Percentiles rank a stretch among this genome's conserved stretches.
phyloP scores from a whole-genome alignment of 1,284 basidiomycete genomes.

The Ustilago trichophora region DNA sequence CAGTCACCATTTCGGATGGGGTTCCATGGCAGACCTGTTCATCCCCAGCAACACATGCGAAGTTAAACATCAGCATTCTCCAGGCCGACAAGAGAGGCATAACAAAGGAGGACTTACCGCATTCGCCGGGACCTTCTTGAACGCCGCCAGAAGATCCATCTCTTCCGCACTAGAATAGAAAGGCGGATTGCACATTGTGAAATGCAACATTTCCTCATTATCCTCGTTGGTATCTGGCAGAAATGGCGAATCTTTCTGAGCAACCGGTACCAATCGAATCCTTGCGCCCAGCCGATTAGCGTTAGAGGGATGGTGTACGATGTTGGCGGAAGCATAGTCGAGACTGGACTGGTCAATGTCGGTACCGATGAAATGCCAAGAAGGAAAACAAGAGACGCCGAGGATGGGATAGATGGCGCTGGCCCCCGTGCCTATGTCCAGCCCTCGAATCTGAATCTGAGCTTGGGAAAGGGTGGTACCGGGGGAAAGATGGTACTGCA shows the following conservation, averaged over 20 bases:
- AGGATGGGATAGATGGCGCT: conserved; percentile 85
- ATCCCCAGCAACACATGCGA: not conserved
- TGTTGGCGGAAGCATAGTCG: conserved; percentile 32
- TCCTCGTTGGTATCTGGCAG: not conserved
- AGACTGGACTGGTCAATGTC: conserved; percentile 43
- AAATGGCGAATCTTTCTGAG: no score
- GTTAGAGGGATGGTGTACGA: conserved; percentile 76
- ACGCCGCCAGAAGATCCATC: conserved; percentile 66
- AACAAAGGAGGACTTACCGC: conserved; percentile 17
- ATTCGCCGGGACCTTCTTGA: conserved; percentile 29
- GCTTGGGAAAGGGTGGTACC: not conserved
- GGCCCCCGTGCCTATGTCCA: conserved; percentile 37
- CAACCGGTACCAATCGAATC: no score
- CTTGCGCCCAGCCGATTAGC: no score
- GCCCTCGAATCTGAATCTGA: not conserved
- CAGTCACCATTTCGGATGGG: conserved; percentile 82
- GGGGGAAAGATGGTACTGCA: not conserved
- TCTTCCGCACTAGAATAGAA: conserved; percentile 83
- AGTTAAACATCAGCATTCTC: no score
- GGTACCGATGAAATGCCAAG: conserved; percentile 30
- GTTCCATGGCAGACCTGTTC: conserved; percentile 73
- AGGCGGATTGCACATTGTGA: conserved; percentile 94
- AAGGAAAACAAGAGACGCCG: conserved; percentile 62
- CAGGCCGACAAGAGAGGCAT: no score
- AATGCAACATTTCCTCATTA: conserved; percentile 2